Evolutionary conservation across 225 moss, liverwort and hornwort genomes (phyloP), one percentile per base, ranked within the genome.

Genomic region (Physcomitrium patens): DNA sequence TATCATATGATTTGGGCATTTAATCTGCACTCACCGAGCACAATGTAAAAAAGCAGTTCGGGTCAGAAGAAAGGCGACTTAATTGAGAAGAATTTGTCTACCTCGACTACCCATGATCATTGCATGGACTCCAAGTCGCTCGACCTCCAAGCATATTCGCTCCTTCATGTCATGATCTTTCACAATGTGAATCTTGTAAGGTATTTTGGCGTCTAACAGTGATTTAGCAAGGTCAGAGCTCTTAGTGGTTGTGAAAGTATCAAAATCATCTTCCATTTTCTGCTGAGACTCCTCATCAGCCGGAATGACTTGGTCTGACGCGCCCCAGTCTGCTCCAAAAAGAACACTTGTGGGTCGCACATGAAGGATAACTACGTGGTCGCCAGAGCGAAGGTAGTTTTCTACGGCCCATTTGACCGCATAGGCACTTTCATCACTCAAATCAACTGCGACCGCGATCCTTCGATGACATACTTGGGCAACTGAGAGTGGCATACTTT

Each of bases 141-240:
- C 89, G 27, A 89, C 74, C 81, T 89, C 89, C 85, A 89, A 76
- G 80, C 89, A 89, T 41, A 89, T 81, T 20, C 89, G 80, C 68
- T 89, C 89, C 79, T 89, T 89, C 89, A 89, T 86, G 73, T 89
- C 89, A 74, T 89, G 89, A 65, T 89, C 89, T 83, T 89, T 89
- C 9, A 89, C 89, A 60, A 89, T 89, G 77, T 89, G 89, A 68
- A 86, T 89, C 81, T 86, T 89, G 86, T 80, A 86, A 42, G 86
- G 86, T 13, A 81, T 65, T 63, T 86, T 85, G 53, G 89, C 89
- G 74, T 89, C 89, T 8, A 47, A 89, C 18, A 89, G 74, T 22
- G 89, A 86, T 50, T 79, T 89, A 62, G 89, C 66, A 22, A 89
- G 80, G 59, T 89, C 89, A 56, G 89, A 76, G 46, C 85, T 89